Evolutionary conservation across 139 green algal genomes (phyloP).

Genomic region (Chlamydomonas schloesseri): DNA sequence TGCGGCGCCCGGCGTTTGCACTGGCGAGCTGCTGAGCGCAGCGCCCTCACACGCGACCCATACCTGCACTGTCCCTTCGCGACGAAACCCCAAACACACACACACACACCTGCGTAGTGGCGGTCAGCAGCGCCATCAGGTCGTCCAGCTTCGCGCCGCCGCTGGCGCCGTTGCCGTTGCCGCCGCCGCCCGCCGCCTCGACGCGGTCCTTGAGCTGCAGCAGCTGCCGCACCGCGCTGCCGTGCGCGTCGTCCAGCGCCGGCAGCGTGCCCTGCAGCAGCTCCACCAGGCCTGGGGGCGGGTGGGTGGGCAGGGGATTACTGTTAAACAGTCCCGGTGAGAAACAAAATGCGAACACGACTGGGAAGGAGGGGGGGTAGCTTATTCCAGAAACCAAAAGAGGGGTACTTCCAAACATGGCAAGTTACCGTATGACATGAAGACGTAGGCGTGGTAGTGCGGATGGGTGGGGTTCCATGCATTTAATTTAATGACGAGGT

Average conservation of each 20-base stretch:
- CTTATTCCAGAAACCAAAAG: too few relatives aligned
- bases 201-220: conserved; percentile 63
- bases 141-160: conserved; percentile 55
- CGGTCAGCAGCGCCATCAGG: conserved; percentile 77
- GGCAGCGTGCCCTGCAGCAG: conserved; percentile 61
- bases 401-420: not conserved
- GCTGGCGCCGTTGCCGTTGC: not conserved
- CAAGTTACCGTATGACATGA: too few relatives aligned
- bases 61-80: too few relatives aligned
- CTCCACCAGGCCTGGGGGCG: conserved; percentile 61
- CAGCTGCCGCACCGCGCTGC: conserved; percentile 56
- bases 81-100: too few relatives aligned
- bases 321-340: too few relatives aligned
- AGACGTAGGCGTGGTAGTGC: too few relatives aligned
- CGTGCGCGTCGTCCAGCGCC: conserved; percentile 71
- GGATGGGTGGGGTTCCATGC: too few relatives aligned
- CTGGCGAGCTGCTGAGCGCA: too few relatives aligned
- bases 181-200: conserved; percentile 46
- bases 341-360: too few relatives aligned
- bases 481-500: too few relatives aligned
- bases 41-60: too few relatives aligned
- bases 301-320: not conserved
- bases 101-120: conserved; percentile 71
- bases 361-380: not conserved
- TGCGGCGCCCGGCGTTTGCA: too few relatives aligned